phyloP scores from a whole-genome alignment of 305 asterid genomes.

The Fraxinus greggii region DNA sequence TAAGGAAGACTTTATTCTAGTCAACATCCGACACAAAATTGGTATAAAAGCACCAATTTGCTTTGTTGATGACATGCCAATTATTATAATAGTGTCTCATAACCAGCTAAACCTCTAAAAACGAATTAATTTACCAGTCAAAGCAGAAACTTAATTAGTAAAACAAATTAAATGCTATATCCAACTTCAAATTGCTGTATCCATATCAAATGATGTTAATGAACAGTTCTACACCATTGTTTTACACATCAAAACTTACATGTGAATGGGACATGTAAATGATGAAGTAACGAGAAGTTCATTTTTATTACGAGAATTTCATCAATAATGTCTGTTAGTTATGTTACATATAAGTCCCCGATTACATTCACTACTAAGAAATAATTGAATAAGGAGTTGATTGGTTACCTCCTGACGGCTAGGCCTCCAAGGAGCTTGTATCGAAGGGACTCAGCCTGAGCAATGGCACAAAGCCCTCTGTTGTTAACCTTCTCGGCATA shows the following conservation, averaged over 20 bases:
- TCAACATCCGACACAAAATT: conserved; percentile 61
- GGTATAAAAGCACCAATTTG: conserved; percentile 41
- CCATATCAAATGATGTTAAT: not conserved
- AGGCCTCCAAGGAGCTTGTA: conserved; percentile 70
- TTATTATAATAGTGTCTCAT: not conserved
- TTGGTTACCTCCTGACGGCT: conserved; percentile 53
- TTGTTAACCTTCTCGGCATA: conserved; percentile 63
- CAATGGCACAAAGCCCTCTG: conserved; percentile 60
- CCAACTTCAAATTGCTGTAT: not conserved
- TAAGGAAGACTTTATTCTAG: conserved; percentile 23
- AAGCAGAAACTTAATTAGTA: not conserved
- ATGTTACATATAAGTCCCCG: not conserved
- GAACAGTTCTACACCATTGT: not conserved
- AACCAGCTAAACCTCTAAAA: not conserved
- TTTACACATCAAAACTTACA: not conserved
- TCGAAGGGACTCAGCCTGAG: conserved; percentile 64
- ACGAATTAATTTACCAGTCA: not conserved
- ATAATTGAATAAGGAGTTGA: not conserved
- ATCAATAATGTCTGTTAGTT: not conserved
- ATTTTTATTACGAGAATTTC: not conserved
- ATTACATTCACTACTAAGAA: not conserved
- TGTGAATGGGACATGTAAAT: not conserved
- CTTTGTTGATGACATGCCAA: conserved; percentile 43
- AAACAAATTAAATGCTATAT: not conserved
- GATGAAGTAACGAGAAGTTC: not conserved